Evolutionary conservation across 305 asterid species (phyloP).

Genomic region (Fraxinus nigra): DNA sequence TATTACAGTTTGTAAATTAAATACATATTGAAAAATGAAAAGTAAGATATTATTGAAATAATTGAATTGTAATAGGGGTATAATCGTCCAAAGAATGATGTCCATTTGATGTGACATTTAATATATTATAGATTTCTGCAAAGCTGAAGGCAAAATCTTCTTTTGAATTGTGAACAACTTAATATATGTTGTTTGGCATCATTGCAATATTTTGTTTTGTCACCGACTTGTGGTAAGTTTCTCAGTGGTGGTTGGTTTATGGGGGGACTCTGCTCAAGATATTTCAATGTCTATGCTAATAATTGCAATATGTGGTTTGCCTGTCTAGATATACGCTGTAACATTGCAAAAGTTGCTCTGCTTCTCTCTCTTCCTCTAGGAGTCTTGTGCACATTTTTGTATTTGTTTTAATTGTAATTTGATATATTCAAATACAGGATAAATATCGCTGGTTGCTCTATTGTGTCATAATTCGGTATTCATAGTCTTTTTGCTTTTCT

Average conservation of each 20-base stretch:
- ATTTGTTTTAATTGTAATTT: neutral
- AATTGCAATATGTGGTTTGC: neutral
- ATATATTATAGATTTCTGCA: neutral
- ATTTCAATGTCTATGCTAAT: neutral
- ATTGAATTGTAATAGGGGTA: too few relatives aligned
- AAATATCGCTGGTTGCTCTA: conserved; percentile 6
- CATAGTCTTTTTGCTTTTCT: neutral
- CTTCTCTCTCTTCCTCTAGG: neutral
- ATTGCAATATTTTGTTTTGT: neutral
- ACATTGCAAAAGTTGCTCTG: neutral
- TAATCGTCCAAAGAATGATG: too few relatives aligned
- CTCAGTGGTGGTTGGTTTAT: neutral
- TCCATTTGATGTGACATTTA: too few relatives aligned
- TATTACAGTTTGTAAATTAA: too few relatives aligned
- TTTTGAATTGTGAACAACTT: neutral
- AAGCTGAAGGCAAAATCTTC: neutral
- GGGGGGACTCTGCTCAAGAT: neutral
- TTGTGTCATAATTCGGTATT: neutral
- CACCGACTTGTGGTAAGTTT: neutral
- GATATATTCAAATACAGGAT: conserved; percentile 4
- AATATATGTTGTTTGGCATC: neutral
- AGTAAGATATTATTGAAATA: too few relatives aligned
- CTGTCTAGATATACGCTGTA: neutral
- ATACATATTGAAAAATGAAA: too few relatives aligned
- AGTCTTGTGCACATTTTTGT: neutral